Conservation (phyloP, 805 yeast genomes). For the Metschnikowia koreensis region DNA sequence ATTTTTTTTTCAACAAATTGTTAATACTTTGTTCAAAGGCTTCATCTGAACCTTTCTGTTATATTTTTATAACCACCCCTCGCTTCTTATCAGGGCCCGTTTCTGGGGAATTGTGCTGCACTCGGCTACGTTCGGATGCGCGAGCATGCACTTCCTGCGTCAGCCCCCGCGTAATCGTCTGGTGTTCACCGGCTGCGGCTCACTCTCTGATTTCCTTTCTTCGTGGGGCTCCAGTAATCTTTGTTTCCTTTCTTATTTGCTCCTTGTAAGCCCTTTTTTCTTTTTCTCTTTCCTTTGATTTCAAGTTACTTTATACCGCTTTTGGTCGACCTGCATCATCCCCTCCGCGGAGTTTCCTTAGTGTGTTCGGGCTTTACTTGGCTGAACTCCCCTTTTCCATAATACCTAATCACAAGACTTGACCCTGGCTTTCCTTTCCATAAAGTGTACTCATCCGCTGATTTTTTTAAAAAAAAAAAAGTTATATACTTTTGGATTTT, state of each 20-base stretch:
- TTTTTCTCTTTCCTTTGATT: not conserved
- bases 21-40: too few species aligned
- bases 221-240: not conserved
- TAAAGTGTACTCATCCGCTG: not conserved
- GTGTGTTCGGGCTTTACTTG: slow-evolving; percentile 1
- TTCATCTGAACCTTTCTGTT: too few species aligned
- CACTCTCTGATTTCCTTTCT: not conserved
- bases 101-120: not conserved
- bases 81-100: not conserved
- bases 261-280: not conserved
- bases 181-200: not conserved
- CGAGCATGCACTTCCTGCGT: slow-evolving; percentile 2
- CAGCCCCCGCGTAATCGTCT: not conserved
- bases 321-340: not conserved
- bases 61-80: not conserved
- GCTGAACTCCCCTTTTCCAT: slow-evolving; percentile 1
- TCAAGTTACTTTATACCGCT: not conserved
- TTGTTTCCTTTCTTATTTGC: not conserved
- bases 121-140: not conserved
- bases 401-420: not conserved
- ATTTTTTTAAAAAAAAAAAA: too few species aligned
- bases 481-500: too few species aligned
- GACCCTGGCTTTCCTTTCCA: not conserved
- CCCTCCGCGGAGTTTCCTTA: not conserved
- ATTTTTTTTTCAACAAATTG: too few species aligned